Evolutionary conservation across 225 moss, liverwort and hornwort genomes (phyloP).

Genomic region (Pseudoscleropodium purum): DNA sequence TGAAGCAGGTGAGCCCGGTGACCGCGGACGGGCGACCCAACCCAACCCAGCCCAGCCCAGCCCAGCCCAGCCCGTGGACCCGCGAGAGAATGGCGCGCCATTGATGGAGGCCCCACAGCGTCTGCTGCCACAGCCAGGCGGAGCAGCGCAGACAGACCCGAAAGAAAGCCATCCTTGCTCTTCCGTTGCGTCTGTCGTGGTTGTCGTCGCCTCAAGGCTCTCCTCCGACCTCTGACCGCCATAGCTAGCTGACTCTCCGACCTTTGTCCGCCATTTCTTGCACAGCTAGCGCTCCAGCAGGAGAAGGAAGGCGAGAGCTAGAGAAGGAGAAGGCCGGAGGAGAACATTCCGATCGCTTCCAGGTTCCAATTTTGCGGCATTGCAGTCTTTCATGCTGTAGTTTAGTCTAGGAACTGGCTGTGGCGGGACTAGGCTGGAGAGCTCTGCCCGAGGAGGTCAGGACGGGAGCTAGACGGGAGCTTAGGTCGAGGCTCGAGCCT

Average conservation of each 20-base stretch:
- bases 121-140: slow-evolving; percentile 5
- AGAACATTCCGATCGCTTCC: background rate
- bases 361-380: background rate
- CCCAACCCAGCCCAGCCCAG: background rate
- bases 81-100: background rate
- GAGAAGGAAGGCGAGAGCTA: background rate
- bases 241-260: background rate
- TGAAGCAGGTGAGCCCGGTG: background rate
- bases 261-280: background rate
- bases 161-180: background rate
- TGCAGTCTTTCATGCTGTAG: background rate
- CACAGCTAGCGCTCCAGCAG: background rate
- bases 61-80: background rate
- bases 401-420: background rate
- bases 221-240: background rate
- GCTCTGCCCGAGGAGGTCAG: background rate
- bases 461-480: background rate
- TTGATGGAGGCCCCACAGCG: slow-evolving; percentile 17
- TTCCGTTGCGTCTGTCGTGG: background rate
- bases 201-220: background rate
- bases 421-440: background rate
- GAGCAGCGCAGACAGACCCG: slow-evolving; percentile 1
- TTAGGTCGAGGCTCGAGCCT: background rate
- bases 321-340: background rate
- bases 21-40: background rate